These are phyloP conservation scores for Castanospermum australe DNA, from an alignment of 306 rosid genomes.

Conservation along the genomic window DNA sequence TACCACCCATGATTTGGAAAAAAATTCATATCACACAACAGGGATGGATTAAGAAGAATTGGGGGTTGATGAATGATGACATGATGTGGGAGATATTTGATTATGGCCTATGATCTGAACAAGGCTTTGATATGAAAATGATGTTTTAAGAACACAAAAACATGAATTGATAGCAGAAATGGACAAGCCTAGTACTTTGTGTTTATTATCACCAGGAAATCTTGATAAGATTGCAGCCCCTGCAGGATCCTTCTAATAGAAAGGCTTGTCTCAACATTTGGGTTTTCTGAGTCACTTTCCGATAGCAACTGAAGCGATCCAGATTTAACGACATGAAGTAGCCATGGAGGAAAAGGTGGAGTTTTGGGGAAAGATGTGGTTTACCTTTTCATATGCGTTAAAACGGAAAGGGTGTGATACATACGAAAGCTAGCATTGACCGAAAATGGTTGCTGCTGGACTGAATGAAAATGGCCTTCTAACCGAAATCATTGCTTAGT, in stretches of 20 bases:
- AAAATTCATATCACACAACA: conserved; percentile 30
- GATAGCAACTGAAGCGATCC: not conserved
- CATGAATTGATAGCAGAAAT: conserved; percentile 19
- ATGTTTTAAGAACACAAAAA: conserved; percentile 37
- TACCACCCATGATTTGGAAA: conserved; percentile 33
- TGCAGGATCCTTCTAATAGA: not conserved
- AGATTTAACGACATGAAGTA: not conserved
- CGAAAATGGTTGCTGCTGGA: not conserved
- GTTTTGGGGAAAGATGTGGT: not conserved
- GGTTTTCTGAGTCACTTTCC: conserved; percentile 1
- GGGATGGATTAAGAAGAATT: not conserved
- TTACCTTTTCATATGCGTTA: not conserved
- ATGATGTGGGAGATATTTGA: conserved; percentile 20
- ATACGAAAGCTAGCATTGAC: conserved; percentile 14
- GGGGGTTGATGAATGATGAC: not conserved
- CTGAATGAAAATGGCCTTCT: conserved; percentile 13
- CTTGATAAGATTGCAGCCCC: conserved; percentile 15
- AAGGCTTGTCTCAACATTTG: conserved; percentile 7
- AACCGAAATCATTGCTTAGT: not conserved
- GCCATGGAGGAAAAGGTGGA: not conserved
- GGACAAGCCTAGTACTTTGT: conserved; percentile 14
- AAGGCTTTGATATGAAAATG: conserved; percentile 41
- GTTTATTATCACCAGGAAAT: not conserved
- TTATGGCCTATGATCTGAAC: not conserved
- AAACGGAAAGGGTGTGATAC: not conserved